Evolutionary conservation across 768 basidiomycete species (phyloP).

Genomic region (Suillus subalutaceus): DNA sequence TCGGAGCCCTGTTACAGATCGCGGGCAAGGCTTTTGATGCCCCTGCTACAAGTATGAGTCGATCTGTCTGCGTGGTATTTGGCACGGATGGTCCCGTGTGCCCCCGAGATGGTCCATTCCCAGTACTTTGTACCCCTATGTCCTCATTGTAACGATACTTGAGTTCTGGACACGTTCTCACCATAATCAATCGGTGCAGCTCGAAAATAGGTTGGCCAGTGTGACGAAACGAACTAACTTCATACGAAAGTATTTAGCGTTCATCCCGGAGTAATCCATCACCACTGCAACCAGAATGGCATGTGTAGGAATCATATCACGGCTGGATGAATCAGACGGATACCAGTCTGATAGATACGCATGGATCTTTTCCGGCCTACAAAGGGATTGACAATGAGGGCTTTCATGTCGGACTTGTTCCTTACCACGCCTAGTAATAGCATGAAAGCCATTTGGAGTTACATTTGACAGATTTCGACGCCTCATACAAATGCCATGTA

Average conservation of each 20-base stretch:
- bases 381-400: background rate
- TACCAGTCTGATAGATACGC: constrained; percentile 11
- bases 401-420: constrained; percentile 4
- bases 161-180: constrained; percentile 1
- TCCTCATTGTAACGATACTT: constrained; percentile 4
- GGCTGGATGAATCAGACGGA: constrained; percentile 9
- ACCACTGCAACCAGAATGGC: constrained; percentile 7
- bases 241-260: background rate
- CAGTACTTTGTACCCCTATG: constrained; percentile 1
- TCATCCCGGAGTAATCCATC: background rate
- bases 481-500: background rate
- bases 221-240: constrained; percentile 5
- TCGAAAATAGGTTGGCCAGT: constrained; percentile 4
- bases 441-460: background rate
- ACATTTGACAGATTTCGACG: constrained; percentile 9
- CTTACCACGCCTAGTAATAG: constrained; percentile 6
- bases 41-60: background rate
- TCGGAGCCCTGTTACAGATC: constrained; percentile 6
- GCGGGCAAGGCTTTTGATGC: background rate
- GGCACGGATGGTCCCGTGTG: background rate
- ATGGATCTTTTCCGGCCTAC: constrained; percentile 10
- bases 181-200: background rate
- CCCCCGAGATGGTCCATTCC: background rate
- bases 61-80: background rate
- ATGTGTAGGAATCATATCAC: constrained; percentile 8